These are phyloP conservation scores for Zalaria obscura DNA, from an alignment of 2,329 filamentous ascomycete genomes.

Conservation along the genomic window DNA sequence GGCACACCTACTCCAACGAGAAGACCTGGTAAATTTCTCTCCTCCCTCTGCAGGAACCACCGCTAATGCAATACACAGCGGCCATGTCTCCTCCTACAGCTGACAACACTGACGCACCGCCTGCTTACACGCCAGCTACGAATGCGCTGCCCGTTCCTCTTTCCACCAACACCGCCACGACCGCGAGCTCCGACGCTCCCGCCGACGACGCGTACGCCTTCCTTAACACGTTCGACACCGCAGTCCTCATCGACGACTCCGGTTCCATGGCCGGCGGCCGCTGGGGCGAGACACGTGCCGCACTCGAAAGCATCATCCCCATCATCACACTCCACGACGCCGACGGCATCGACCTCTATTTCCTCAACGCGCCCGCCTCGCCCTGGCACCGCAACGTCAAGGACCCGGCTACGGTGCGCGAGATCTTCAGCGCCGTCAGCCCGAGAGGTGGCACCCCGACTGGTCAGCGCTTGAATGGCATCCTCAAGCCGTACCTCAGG, in stretches of 20 bases:
- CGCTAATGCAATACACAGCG: background rate
- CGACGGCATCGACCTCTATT: conserved; percentile 84
- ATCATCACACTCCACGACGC: conserved; percentile 67
- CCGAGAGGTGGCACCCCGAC: conserved; percentile 62
- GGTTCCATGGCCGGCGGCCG: conserved; percentile 64
- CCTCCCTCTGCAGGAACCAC: background rate
- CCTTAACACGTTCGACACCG: conserved; percentile 66
- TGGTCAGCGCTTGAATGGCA: conserved; percentile 53
- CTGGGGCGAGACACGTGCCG: conserved; percentile 62
- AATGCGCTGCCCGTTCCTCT: conserved; percentile 19
- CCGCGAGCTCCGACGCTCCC: conserved; percentile 9
- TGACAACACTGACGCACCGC: conserved; percentile 10
- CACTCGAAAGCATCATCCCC: conserved; percentile 60
- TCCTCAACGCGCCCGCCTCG: conserved; percentile 57
- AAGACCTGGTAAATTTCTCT: background rate
- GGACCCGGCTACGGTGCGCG: conserved; percentile 40
- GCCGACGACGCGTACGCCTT: conserved; percentile 62
- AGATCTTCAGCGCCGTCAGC: conserved; percentile 54
- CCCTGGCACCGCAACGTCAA: conserved; percentile 53
- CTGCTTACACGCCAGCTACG: conserved; percentile 27
- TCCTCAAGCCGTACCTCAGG: conserved; percentile 59
- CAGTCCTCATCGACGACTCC: conserved; percentile 89
- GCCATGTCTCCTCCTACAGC: background rate
- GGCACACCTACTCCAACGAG: background rate
- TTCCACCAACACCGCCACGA: conserved; percentile 5